Evolutionary conservation across 805 yeast genomes (phyloP).

Genomic region (Torulaspora microellipsoides): DNA sequence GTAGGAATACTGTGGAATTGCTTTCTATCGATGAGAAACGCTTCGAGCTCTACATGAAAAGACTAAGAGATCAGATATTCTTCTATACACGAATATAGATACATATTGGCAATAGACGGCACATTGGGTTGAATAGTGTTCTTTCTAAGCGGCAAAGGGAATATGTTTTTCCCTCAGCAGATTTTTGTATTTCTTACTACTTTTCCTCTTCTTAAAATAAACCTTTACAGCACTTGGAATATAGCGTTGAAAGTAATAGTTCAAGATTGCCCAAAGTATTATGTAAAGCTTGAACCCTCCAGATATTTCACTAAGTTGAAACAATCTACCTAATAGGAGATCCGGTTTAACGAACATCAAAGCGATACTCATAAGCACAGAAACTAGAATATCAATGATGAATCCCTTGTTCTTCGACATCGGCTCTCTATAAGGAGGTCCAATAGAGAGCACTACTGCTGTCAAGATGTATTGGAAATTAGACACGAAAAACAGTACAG

Average conservation of each 20-base stretch:
- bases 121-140: no score
- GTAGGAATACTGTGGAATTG: conserved; percentile 94
- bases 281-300: conserved; percentile 47
- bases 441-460: conserved; percentile 81
- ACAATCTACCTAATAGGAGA: conserved; percentile 55
- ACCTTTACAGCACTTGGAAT: conserved; percentile 35
- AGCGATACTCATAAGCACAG: conserved; percentile 46
- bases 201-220: conserved; percentile 34
- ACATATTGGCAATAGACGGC: no score
- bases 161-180: conserved; percentile 17
- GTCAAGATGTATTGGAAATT: conserved; percentile 85
- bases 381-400: conserved; percentile 50
- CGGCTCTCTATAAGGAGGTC: conserved; percentile 89
- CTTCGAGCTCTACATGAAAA: conserved; percentile 29
- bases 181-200: conserved; percentile 39
- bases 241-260: conserved; percentile 40
- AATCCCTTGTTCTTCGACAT: conserved; percentile 66
- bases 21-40: conserved; percentile 76
- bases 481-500: conserved; percentile 72
- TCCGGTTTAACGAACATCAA: conserved; percentile 54
- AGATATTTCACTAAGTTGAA: conserved; percentile 70
- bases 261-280: conserved; percentile 42
- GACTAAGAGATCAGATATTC: no score
- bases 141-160: conserved; percentile 5
- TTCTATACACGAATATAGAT: no score